Evolutionary conservation across 2,329 filamentous ascomycete genomes (phyloP), one percentile per base, ranked within the genome.

Genomic region (Davidsoniella eucalypti): DNA sequence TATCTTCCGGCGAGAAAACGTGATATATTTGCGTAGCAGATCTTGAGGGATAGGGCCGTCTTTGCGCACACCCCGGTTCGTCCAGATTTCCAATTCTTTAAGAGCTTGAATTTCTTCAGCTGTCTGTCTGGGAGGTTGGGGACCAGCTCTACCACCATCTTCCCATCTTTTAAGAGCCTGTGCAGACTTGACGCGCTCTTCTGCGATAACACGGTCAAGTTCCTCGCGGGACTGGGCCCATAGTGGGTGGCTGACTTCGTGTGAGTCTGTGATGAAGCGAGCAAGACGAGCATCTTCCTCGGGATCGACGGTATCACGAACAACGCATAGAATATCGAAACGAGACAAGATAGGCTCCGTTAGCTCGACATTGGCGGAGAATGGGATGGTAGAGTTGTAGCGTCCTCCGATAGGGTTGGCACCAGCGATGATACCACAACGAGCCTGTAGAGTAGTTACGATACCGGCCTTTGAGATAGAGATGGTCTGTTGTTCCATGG

Each of bases 401-500:
- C 92, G 84, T 18, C 92, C 92, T 44, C 88, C 90, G 54, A 94
- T 90, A 0, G 92, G 92, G 66, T 98, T 98, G 58, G 92, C 92
- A 1, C 92, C 92, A 14, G 92, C 92, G 56, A 98, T 87, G 57
- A 98, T 93, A 49, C 88, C 87, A 64, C 92, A 98, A 38, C 92
- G 83, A 41, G 92, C 92, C 64, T 98, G 90, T 1, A 98, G 72
- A 0, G 92, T 96, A 1, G 92, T 98, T 41, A 98, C 92, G 54
- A 98, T 98, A 66, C 92, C 92, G 0, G 92, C 92, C 64, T 98
- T 98, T 56, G 87, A 94, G 61, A 98, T 98, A 54, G 90, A 96
- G 57, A 98, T 98, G 1, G 92, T 98, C 67, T 98, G 92, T 66
- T 98, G 92, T 66, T 98, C 92, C 92, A 98, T 98, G 54, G 92